Evolutionary conservation across 441 rosid genomes (phyloP), one percentile per base, ranked within the genome.

Genomic region (Populus trichocarpa): DNA sequence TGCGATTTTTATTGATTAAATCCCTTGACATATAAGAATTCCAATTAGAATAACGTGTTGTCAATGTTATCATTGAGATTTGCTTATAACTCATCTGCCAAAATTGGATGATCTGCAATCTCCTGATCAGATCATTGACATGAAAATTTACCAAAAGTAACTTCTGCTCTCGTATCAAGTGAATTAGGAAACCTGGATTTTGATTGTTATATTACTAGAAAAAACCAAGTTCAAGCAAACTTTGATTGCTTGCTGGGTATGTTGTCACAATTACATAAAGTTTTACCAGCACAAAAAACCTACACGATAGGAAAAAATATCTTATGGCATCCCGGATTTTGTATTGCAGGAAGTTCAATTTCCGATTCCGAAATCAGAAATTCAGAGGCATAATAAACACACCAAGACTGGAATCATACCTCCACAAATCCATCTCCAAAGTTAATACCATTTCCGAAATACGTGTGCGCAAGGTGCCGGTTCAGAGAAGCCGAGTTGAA

Each of bases 371-470:
- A 11, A 77, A 64, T 4, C 25, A 6, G 6, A 77, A 42, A 5
- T 30, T 50, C 65, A 8, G 7, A 50, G 25, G 3, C 32, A 30
- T 30, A 23, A n/a, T 67, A 64, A 50, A 18, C 2, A 35, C 0
- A 57, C 8, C 2, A 12, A 18, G 28, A 61, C 13, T 32, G 76
- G 12, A 50, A 70, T 61, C 46, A 66, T 88, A 93, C 99, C 99
- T 96, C 97, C 28, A 96, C 99, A 70, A 91, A 94, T 74, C 98
- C 99, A 82, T 90, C 98, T 13, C 98, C 98, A 77, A 92, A 94
- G 87, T 83, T 96, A 23, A 90, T 70, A 26, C 97, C 98, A 80
- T 96, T 94, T 64, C 94, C 95, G 67, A 84, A 92, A 81, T 93
- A 96, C n/a, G 97, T 94, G 59, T 92, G 92, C 0, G 97, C 91